Evolutionary conservation across 1,284 basidiomycete species (phyloP), one percentile per base, ranked within the genome.

Genomic region (Inonotus obliquus): DNA sequence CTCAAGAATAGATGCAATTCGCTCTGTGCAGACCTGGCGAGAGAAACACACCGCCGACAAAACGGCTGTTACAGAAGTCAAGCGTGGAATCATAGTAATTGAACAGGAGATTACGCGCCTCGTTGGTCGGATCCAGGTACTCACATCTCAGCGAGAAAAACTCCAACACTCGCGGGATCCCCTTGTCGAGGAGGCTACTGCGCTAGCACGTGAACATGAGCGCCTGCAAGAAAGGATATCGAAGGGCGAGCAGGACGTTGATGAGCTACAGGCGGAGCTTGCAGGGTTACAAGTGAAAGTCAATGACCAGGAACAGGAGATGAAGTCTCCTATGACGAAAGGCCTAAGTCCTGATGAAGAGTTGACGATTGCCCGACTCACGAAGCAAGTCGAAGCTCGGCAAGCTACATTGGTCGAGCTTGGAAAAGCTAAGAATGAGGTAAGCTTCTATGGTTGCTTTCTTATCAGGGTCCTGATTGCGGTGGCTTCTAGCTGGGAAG

Each of bases 61-160:
- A 0, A 79, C 76, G 35, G 81, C 85, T 44, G 82, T 88, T 55
- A 77, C 79, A 59, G 92, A 96, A 69, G 89, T 95, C 60, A 92
- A 91, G 71, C 72, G 77, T 6, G 80, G 81, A 7, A 86, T 96
- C 60, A 68, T 80, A 38, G 79, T 79, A 66, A 76, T 95, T 21
- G 96, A 99, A 67, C 95, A 98, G 74, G 86, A 93, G 71, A 89
- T 98, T 66, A 93, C 95, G 0, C 79, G 82, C 54, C 69, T 90
- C 4, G 81, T 87, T 27, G 92, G 95, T 2, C 79, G 84, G 62
- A 86, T 94, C 52, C 88, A 94, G 64, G 82, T 89, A 1, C 70
- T 88, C 52, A 83, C 82, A 61, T 84, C 84, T 11, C 86, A 91
- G 69, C 84, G 91, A 67, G 83, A 82, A 45, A 87, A 92, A 67